Evolutionary conservation across 176 grass and related monocot genomes (phyloP).

Genomic region (Themeda triandra): DNA sequence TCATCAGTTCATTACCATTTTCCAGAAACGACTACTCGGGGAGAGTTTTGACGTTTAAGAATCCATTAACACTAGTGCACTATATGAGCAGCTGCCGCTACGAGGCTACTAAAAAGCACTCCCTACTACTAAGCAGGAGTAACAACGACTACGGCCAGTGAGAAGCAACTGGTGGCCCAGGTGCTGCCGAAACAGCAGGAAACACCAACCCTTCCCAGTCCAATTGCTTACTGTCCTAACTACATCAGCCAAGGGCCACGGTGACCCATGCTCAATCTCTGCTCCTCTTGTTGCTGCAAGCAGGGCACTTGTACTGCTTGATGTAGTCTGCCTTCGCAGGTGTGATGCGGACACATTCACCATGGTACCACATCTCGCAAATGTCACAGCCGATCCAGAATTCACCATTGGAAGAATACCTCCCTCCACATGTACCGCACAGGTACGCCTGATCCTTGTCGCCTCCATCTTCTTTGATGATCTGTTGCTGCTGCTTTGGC

Average conservation of each 20-base stretch:
- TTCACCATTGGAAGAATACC: conserved; percentile 16
- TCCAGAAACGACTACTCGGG: background rate
- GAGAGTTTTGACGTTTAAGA: background rate
- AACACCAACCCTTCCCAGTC: background rate
- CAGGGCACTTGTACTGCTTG: conserved; percentile 63
- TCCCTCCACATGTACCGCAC: conserved; percentile 45
- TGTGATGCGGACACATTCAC: conserved; percentile 63
- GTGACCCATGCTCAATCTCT: conserved; percentile 23
- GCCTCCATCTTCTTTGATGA: conserved; percentile 7
- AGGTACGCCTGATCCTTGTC: conserved; percentile 35
- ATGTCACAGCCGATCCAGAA: conserved; percentile 78
- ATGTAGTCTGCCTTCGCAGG: conserved; percentile 53
- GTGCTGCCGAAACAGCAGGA: background rate
- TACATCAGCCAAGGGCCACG: background rate
- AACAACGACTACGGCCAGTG: background rate
- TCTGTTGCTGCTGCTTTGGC: conserved; percentile 1
- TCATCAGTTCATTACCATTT: background rate
- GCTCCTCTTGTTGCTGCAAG: conserved; percentile 54
- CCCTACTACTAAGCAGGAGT: too few species aligned
- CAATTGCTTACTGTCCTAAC: background rate
- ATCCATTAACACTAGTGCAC: background rate
- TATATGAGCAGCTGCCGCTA: background rate
- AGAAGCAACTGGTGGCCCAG: background rate
- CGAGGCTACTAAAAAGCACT: background rate
- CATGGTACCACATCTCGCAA: conserved; percentile 81